Percentiles rank a stretch among this genome's conserved stretches.
Conservation (phyloP, 768 basidiomycete species). For the Antrodiella citrinella region DNA sequence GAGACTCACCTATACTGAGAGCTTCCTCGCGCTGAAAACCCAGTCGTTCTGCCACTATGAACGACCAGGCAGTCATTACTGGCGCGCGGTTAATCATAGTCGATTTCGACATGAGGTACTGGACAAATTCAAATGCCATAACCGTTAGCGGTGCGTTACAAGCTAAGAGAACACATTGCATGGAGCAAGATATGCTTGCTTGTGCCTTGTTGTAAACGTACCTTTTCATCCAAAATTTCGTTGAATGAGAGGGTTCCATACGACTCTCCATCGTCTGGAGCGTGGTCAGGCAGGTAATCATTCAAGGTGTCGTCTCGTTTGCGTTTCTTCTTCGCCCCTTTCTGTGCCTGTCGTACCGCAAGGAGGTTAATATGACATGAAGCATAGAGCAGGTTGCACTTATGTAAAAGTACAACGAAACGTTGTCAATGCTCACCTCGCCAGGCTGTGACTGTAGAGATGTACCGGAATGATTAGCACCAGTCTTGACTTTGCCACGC, state of each 20-base stretch:
- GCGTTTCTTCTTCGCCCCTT: slow-evolving; percentile 49
- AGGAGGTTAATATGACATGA: neutral
- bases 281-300: slow-evolving; percentile 47
- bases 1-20: slow-evolving; percentile 68
- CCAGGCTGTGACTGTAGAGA: neutral
- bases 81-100: slow-evolving; percentile 86
- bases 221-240: slow-evolving; percentile 67
- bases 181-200: neutral
- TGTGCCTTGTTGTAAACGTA: slow-evolving; percentile 21
- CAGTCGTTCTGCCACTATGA: slow-evolving; percentile 73
- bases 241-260: slow-evolving; percentile 60
- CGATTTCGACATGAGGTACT: slow-evolving; percentile 55
- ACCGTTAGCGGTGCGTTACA: neutral
- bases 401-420: slow-evolving; percentile 2
- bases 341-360: slow-evolving; percentile 22
- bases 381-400: neutral
- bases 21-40: slow-evolving; percentile 88
- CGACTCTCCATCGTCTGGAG: slow-evolving; percentile 39
- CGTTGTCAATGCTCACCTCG: neutral
- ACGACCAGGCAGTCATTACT: slow-evolving; percentile 92
- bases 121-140: neutral
- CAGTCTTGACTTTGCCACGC: slow-evolving; percentile 1
- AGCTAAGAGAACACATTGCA: neutral
- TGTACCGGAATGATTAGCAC: slow-evolving; percentile 14
- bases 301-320: slow-evolving; percentile 44